A percentile compares a stretch with the other conserved stretches of the same genome.
phyloP scores from a whole-genome alignment of 805 yeast genomes.

The Lipomyces kockii region DNA sequence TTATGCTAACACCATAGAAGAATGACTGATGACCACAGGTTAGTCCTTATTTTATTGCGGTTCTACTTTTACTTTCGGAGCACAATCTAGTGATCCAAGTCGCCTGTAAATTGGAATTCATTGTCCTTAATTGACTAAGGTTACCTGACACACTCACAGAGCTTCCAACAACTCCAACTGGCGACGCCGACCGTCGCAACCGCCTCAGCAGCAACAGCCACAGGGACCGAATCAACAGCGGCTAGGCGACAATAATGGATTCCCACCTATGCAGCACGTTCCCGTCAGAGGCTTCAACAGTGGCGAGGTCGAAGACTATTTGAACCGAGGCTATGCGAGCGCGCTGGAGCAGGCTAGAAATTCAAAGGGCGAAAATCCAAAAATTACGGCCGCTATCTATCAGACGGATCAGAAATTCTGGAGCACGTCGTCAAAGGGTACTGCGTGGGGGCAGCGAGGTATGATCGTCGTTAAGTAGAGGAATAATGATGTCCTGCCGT shows the following conservation, averaged over 20 bases:
- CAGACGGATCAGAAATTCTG: constrained; percentile 30
- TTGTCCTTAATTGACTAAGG: neutral
- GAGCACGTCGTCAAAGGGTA: constrained; percentile 26
- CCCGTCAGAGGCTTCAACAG: constrained; percentile 32
- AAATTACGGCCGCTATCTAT: constrained; percentile 12
- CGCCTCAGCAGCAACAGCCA: constrained; percentile 15
- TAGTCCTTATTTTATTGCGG: neutral
- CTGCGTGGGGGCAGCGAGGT: constrained; percentile 31
- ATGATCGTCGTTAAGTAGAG: neutral
- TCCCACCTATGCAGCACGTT: constrained; percentile 9
- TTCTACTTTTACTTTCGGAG: neutral
- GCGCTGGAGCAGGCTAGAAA: constrained; percentile 28
- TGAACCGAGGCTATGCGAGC: constrained; percentile 25
- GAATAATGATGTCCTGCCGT: neutral
- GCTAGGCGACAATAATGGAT: neutral
- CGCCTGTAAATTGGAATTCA: neutral
- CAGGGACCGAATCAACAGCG: constrained; percentile 8
- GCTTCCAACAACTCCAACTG: constrained; percentile 18
- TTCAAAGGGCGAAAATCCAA: constrained; percentile 3
- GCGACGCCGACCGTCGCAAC: constrained; percentile 29
- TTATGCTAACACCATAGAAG: neutral
- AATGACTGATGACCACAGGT: constrained; percentile 18
- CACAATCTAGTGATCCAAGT: neutral
- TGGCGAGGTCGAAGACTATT: constrained; percentile 33
- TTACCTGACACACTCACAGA: neutral